Evolutionary conservation across 78 protist genomes (phyloP).

Genomic region (Chrysochromulina tobinii): DNA sequence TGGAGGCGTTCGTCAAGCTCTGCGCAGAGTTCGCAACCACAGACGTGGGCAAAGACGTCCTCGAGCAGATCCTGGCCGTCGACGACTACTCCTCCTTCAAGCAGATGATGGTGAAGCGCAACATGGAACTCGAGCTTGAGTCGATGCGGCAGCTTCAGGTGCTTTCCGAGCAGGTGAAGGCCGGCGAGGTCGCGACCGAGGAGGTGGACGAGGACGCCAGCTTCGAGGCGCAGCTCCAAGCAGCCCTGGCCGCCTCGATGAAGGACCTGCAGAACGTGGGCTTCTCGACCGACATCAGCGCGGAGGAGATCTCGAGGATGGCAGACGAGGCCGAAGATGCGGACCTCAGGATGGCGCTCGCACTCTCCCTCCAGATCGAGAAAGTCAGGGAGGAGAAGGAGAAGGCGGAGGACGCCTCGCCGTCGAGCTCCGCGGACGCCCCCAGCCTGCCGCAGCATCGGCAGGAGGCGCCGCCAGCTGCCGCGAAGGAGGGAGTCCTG

Average conservation of each 20-base stretch:
- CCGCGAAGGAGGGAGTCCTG: not conserved
- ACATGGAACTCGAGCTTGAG: conserved; percentile 48
- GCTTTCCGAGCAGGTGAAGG: too few relatives aligned
- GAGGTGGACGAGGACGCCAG: too few relatives aligned
- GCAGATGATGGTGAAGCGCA: conserved; percentile 48
- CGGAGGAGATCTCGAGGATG: not conserved
- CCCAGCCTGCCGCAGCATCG: not conserved
- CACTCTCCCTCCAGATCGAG: not conserved
- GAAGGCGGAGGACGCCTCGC: not conserved
- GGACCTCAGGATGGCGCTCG: not conserved
- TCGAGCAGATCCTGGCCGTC: conserved; percentile 38
- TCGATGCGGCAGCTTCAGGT: not conserved
- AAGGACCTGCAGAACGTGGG: not conserved
- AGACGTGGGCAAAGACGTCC: not conserved
- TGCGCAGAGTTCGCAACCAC: not conserved
- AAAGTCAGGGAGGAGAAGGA: not conserved
- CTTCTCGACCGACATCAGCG: not conserved
- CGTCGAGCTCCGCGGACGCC: not conserved
- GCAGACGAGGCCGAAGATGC: not conserved
- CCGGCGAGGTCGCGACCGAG: too few relatives aligned
- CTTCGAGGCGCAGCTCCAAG: not conserved
- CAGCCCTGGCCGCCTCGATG: not conserved
- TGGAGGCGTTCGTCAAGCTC: not conserved
- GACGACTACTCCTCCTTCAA: conserved; percentile 53
- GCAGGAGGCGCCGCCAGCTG: not conserved